These are phyloP conservation scores for Russula vinacea DNA, from an alignment of 768 basidiomycete genomes.

Conservation along the genomic window DNA sequence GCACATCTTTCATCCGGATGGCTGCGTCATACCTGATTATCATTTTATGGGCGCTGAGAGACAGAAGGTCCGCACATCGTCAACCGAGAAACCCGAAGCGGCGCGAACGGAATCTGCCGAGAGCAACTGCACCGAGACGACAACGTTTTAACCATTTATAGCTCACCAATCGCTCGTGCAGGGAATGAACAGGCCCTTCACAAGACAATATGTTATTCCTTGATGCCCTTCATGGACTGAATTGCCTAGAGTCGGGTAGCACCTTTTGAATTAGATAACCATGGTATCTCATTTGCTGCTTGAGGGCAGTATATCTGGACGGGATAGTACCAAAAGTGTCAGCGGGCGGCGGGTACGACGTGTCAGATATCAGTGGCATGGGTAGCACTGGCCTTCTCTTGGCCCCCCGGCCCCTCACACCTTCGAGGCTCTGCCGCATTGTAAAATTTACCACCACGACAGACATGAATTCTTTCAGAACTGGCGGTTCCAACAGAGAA, in stretches of 20 bases:
- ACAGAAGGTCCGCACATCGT: not conserved
- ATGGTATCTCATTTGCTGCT: slow-evolving; percentile 1
- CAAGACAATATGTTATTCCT: not conserved
- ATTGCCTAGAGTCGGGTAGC: slow-evolving; percentile 1
- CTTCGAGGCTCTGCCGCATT: not conserved
- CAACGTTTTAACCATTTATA: slow-evolving; percentile 5
- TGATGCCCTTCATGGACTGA: slow-evolving; percentile 11
- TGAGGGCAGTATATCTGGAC: not conserved
- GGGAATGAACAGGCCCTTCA: slow-evolving; percentile 7
- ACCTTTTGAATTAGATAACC: not conserved
- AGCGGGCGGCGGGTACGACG: not conserved
- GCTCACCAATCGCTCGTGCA: not conserved
- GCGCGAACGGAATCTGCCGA: slow-evolving; percentile 15
- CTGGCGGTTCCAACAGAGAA: not conserved
- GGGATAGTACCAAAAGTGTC: slow-evolving; percentile 2
- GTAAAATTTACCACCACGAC: not conserved
- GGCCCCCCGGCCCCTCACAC: too few species aligned
- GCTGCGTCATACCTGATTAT: not conserved
- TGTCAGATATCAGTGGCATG: not conserved
- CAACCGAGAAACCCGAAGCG: not conserved
- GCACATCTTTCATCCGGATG: not conserved
- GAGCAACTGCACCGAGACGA: not conserved
- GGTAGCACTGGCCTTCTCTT: not conserved
- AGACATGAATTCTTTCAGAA: not conserved
- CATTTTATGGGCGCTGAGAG: not conserved